Percentiles rank a stretch among this genome's conserved stretches.
Evolutionary conservation across 257 asterid species (phyloP).

Genomic region (Solanum etuberosum): DNA sequence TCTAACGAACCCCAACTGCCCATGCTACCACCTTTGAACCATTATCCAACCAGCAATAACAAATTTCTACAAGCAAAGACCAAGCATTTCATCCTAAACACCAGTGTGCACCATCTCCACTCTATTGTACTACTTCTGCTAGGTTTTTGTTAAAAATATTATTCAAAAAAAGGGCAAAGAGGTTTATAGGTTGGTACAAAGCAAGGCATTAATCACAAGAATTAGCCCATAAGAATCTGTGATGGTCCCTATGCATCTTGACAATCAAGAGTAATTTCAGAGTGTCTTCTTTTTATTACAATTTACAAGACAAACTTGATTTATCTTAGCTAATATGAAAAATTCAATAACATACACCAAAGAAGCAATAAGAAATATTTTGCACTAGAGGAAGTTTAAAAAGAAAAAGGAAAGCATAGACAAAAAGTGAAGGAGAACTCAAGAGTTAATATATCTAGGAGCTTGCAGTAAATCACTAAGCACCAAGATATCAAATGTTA

Average conservation of each 20-base stretch:
- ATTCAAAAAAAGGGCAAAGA: background rate
- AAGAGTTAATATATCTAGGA: background rate
- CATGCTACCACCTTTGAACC: background rate
- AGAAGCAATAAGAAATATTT: background rate
- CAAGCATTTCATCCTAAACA: background rate
- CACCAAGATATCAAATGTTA: slow-evolving; percentile 5
- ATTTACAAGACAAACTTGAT: background rate
- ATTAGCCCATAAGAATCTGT: background rate
- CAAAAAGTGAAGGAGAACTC: background rate
- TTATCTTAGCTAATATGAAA: background rate
- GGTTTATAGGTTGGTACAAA: background rate
- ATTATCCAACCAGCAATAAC: background rate
- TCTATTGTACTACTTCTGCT: background rate
- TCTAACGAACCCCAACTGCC: background rate
- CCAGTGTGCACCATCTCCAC: background rate
- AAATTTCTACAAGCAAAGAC: background rate
- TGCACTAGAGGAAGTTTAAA: background rate
- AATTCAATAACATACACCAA: background rate
- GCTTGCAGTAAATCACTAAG: background rate
- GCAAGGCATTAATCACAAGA: background rate
- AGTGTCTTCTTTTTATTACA: background rate
- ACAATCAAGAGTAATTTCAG: background rate
- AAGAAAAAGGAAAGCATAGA: background rate
- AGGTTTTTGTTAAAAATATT: background rate
- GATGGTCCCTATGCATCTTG: background rate